Conservation (phyloP, 345 rosid genomes). For the Populus alba region DNA sequence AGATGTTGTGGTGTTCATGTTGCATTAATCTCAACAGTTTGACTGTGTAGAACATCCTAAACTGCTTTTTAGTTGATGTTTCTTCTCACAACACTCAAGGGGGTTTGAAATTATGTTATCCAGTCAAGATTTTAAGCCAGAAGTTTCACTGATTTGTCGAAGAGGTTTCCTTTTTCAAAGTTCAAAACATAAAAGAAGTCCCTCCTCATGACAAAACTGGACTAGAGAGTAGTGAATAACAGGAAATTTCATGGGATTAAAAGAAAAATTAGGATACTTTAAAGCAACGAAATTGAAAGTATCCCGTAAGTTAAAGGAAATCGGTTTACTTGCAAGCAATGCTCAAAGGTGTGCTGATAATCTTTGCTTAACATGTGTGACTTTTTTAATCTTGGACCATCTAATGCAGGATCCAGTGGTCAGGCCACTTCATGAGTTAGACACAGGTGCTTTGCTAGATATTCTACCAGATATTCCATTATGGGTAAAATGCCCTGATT, state of each 20-base stretch:
- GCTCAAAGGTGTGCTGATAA: neutral
- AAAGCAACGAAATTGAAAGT: neutral
- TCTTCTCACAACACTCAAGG: neutral
- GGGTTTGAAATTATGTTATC: neutral
- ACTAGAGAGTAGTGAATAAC: neutral
- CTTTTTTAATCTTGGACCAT: neutral
- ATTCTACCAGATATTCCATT: constrained; percentile 65
- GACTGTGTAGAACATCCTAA: neutral
- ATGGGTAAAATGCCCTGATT: constrained; percentile 79
- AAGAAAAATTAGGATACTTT: neutral
- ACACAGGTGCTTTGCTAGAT: constrained; percentile 39
- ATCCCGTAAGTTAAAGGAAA: neutral
- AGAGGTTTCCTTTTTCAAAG: neutral
- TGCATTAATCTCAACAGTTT: neutral
- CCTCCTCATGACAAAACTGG: neutral
- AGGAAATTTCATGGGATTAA: too few species aligned
- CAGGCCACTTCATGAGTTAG: constrained; percentile 47
- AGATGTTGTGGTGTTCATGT: neutral
- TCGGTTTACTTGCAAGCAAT: neutral
- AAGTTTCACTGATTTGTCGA: neutral
- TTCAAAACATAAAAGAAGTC: neutral
- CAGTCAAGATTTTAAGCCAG: neutral
- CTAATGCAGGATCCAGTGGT: constrained; percentile 53
- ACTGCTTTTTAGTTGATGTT: neutral
- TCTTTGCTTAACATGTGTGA: neutral